Conservation (phyloP, 1,284 basidiomycete species). For the Boletus albobrunnescens region DNA sequence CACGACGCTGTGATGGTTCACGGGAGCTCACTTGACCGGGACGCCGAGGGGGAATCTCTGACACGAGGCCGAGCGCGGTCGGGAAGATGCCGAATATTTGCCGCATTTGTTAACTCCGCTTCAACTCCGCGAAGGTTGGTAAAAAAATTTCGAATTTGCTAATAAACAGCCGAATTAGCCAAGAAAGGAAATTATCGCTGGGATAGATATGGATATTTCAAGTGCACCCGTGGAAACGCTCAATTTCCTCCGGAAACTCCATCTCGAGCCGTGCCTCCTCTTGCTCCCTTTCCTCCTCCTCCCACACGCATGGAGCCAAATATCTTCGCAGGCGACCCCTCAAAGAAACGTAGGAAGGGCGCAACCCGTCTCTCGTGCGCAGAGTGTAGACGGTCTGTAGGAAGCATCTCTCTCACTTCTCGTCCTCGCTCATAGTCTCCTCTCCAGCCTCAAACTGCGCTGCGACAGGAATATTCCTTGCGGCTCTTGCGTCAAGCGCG, state of each 20-base stretch:
- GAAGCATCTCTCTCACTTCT: background rate
- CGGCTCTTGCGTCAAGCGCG: slow-evolving; percentile 46
- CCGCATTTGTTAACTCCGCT: slow-evolving; percentile 17
- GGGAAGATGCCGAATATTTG: slow-evolving; percentile 13
- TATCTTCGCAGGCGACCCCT: slow-evolving; percentile 36
- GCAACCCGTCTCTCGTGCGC: slow-evolving; percentile 73
- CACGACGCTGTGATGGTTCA: slow-evolving; percentile 2
- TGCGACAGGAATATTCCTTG: slow-evolving; percentile 58
- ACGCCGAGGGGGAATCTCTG: slow-evolving; percentile 12
- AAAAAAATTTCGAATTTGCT: slow-evolving; percentile 8
- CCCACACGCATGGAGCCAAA: slow-evolving; percentile 32
- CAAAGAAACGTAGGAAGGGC: slow-evolving; percentile 70
- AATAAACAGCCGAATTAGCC: slow-evolving; percentile 17
- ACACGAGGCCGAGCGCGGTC: slow-evolving; percentile 16
- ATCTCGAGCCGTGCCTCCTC: slow-evolving; percentile 13
- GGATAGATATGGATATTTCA: slow-evolving; percentile 19
- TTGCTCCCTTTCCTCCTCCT: slow-evolving; percentile 6
- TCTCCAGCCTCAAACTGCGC: slow-evolving; percentile 60
- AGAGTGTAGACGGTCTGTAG: slow-evolving; percentile 63
- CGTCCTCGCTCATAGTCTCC: background rate
- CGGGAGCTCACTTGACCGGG: slow-evolving; percentile 11
- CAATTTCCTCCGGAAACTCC: slow-evolving; percentile 13
- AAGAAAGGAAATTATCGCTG: slow-evolving; percentile 16
- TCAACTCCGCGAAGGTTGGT: slow-evolving; percentile 25
- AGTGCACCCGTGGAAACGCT: slow-evolving; percentile 20